A percentile compares a stretch with the other conserved stretches of the same genome.
Evolutionary conservation across 108 stramenopile genomes (phyloP).

Genomic region (Schizochytrium sp.): DNA sequence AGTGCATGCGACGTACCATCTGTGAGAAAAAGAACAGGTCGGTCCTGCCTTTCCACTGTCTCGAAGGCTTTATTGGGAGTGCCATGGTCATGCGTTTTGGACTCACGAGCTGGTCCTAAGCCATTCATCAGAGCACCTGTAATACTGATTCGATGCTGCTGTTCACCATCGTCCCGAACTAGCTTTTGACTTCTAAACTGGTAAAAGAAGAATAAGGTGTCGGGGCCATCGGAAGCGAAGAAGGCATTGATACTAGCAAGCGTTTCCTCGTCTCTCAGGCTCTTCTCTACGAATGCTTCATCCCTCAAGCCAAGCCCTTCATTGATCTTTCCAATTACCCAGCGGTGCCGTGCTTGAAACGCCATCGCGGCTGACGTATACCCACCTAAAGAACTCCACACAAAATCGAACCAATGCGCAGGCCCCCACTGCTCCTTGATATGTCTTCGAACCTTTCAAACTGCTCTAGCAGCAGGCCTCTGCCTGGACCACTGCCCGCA

Average conservation of each 20-base stretch:
- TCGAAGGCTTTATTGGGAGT: conserved; percentile 54
- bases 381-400: no score
- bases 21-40: conserved; percentile 36
- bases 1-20: conserved; percentile 56
- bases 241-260: conserved; percentile 65
- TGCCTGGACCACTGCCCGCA: no score
- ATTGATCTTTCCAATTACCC: conserved; percentile 71
- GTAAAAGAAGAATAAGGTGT: conserved; percentile 67
- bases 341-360: conserved; percentile 75
- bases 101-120: neutral
- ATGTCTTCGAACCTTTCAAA: no score
- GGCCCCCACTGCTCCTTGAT: no score
- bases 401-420: no score
- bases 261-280: conserved; percentile 66
- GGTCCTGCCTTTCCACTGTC: conserved; percentile 33
- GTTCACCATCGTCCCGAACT: neutral
- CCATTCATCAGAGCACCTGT: no score
- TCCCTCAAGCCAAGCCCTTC: conserved; percentile 70
- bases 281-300: conserved; percentile 68
- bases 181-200: conserved; percentile 5
- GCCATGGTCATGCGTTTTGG: conserved; percentile 53
- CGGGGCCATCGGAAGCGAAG: conserved; percentile 70
- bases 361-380: conserved; percentile 52
- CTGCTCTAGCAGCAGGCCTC: no score
- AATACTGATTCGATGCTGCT: no score